These are phyloP conservation scores for Suillus plorans DNA, from an alignment of 768 basidiomycete species.

Conservation along the genomic window DNA sequence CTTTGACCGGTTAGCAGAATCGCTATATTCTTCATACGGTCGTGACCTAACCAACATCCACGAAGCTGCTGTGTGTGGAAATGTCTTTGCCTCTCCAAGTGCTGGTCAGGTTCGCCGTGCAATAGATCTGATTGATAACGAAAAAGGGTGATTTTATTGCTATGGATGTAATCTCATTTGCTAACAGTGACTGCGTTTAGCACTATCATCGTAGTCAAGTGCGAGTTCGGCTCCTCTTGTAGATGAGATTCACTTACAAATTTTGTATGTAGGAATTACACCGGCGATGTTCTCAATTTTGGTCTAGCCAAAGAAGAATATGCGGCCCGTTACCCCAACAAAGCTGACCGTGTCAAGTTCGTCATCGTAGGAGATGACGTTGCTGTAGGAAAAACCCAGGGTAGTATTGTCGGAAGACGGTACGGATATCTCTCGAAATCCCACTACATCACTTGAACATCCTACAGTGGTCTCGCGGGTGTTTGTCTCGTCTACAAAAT, in stretches of 20 bases:
- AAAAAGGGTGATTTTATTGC: slow-evolving; percentile 55
- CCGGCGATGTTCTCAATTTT: slow-evolving; percentile 89
- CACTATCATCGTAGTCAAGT: slow-evolving; percentile 85
- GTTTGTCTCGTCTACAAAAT: slow-evolving; percentile 89
- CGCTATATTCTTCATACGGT: neutral
- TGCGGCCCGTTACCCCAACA: slow-evolving; percentile 65
- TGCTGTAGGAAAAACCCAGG: slow-evolving; percentile 78
- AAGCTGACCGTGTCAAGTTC: slow-evolving; percentile 67
- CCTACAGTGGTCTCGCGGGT: slow-evolving; percentile 71
- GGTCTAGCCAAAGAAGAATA: slow-evolving; percentile 87
- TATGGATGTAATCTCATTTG: neutral
- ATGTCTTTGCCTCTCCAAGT: slow-evolving; percentile 88
- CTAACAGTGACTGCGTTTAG: slow-evolving; percentile 34
- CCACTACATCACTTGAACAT: neutral
- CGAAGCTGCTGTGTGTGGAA: slow-evolving; percentile 79
- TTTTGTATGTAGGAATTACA: slow-evolving; percentile 63
- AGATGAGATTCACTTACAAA: slow-evolving; percentile 7
- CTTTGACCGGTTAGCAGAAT: slow-evolving; percentile 58
- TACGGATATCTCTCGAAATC: slow-evolving; percentile 19
- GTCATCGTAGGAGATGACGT: slow-evolving; percentile 90
- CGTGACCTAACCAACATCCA: slow-evolving; percentile 1
- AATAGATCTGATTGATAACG: slow-evolving; percentile 72
- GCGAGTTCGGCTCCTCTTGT: slow-evolving; percentile 8
- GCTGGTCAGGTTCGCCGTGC: slow-evolving; percentile 80
- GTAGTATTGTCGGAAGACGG: slow-evolving; percentile 84